Evolutionary conservation across 148 eudicot species (phyloP).

Genomic region (Spergularia bocconei): DNA sequence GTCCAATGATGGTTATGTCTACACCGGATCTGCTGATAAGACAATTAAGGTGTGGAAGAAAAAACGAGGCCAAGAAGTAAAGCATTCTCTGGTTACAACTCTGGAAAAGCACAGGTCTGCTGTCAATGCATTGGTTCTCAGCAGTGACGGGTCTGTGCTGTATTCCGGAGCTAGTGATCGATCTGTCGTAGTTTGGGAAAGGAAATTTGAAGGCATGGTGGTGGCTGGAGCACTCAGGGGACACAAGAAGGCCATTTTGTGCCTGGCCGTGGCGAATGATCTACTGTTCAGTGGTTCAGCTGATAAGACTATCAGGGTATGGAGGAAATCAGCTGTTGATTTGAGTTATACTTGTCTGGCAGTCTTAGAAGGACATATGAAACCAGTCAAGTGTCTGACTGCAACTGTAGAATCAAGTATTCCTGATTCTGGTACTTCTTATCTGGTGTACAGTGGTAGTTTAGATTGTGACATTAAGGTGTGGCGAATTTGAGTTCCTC

Average conservation of each 20-base stretch:
- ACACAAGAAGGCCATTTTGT: conserved; percentile 70
- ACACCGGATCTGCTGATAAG: conserved; percentile 80
- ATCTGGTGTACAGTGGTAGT: conserved; percentile 66
- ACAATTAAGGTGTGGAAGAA: conserved; percentile 69
- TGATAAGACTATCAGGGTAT: conserved; percentile 69
- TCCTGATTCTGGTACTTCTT: conserved; percentile 35
- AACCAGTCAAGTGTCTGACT: conserved; percentile 66
- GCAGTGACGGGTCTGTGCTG: conserved; percentile 47
- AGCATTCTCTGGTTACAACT: conserved; percentile 36
- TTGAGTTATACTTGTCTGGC: conserved; percentile 58
- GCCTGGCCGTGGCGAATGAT: conserved; percentile 55
- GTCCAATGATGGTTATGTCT: conserved; percentile 58
- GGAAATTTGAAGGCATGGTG: conserved; percentile 31
- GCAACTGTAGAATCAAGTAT: conserved; percentile 38
- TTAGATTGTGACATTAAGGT: conserved; percentile 70
- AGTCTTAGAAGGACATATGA: conserved; percentile 63
- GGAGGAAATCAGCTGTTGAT: conserved; percentile 53
- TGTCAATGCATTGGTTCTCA: conserved; percentile 71
- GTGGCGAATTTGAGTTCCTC: conserved; percentile 58
- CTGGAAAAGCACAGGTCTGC: conserved; percentile 71
- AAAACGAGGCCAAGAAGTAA: conserved; percentile 27
- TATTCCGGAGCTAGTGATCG: conserved; percentile 87
- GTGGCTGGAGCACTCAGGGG: conserved; percentile 77
- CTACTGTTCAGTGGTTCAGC: conserved; percentile 82
- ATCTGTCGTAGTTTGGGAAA: conserved; percentile 82